These are phyloP conservation scores for Auricularia heimuer DNA, from an alignment of 768 basidiomycete genomes.

Conservation along the genomic window DNA sequence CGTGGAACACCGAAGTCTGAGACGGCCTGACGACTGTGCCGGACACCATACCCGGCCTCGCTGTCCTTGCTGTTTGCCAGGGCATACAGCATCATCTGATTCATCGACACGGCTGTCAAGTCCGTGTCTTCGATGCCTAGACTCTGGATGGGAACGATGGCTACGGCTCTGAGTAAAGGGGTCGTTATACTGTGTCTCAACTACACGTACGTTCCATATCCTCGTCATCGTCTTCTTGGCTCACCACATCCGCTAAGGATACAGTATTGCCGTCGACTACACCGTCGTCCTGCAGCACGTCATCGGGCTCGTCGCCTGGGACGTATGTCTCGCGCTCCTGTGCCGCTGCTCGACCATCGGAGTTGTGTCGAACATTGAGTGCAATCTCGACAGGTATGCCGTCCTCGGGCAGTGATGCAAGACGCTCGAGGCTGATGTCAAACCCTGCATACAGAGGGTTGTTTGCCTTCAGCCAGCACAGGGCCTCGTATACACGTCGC, in stretches of 20 bases:
- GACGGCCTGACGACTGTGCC: conserved; percentile 14
- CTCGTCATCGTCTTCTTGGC: not conserved
- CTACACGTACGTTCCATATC: not conserved
- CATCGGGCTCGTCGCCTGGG: conserved; percentile 11
- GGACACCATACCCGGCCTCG: conserved; percentile 19
- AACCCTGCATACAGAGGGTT: conserved; percentile 24
- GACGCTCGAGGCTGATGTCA: conserved; percentile 11
- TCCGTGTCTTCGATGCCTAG: conserved; percentile 22
- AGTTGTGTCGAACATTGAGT: conserved; percentile 11
- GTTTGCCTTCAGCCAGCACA: conserved; percentile 28
- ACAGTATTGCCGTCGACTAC: not conserved
- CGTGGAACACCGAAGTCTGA: conserved; percentile 14
- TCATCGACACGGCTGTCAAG: conserved; percentile 11
- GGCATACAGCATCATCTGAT: conserved; percentile 21
- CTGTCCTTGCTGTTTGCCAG: conserved; percentile 17
- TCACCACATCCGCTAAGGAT: not conserved
- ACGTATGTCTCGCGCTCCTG: conserved; percentile 25
- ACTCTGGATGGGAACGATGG: conserved; percentile 20
- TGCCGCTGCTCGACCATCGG: conserved; percentile 10
- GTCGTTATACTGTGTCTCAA: too few relatives aligned
- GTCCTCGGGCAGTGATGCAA: conserved; percentile 23
- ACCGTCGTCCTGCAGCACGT: not conserved
- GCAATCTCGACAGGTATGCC: conserved; percentile 24
- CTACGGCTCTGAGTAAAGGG: not conserved
- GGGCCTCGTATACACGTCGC: conserved; percentile 18